Base-by-base conservation (phyloP, 2,329 filamentous ascomycete genomes). In the Aspergillaceae sp. region DNA sequence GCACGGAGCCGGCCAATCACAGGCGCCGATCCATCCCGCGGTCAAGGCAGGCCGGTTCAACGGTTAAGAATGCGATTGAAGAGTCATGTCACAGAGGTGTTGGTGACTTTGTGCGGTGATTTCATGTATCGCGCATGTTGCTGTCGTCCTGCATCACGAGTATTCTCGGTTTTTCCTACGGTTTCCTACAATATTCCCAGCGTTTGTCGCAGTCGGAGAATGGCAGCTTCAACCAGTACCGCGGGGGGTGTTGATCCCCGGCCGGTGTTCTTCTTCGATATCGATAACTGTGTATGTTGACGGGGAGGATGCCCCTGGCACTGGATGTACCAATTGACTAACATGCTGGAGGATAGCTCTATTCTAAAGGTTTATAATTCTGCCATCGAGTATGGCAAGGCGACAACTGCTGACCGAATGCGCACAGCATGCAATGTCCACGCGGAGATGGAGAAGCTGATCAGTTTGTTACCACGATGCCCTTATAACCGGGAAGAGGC, bases 381-480 rank as follows among this genome's bases (percentile, higher is more conserved):
- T 27, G 19, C 29, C 34, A 29, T 37, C 33, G 27, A 7, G 28
- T 27, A 27, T 32, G 32, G 37, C 40, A 38, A 41, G 32, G 10
- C 19, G 32, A 27, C 41, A 40, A 49, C 51, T 57, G 41, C 51
- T 57, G 41, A 57, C 49, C 40, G 33, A 40, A 7, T n/a, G 28
- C 42, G 38, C 47, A 7, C 50, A 84, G 86, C 79, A 63, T 81
- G 81, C 55, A 86, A 84, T 57, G 88, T 98, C 40, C 86, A 94
- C 61, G 84, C 94, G 61, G 76, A 86, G 61, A 97, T 98, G 92
- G 82, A 83, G 32, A 76, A 82, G 44, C 75, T 96, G 51, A 98
- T 97, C 61, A 69, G 72, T 69, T 49, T 61, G 60, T 36, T 54
- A 7, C 10, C 30, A 2, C 1, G 11, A 27, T 10, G 5, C 6